phyloP scores from a whole-genome alignment of 2,329 filamentous ascomycete genomes.

The Alternaria longipes region DNA sequence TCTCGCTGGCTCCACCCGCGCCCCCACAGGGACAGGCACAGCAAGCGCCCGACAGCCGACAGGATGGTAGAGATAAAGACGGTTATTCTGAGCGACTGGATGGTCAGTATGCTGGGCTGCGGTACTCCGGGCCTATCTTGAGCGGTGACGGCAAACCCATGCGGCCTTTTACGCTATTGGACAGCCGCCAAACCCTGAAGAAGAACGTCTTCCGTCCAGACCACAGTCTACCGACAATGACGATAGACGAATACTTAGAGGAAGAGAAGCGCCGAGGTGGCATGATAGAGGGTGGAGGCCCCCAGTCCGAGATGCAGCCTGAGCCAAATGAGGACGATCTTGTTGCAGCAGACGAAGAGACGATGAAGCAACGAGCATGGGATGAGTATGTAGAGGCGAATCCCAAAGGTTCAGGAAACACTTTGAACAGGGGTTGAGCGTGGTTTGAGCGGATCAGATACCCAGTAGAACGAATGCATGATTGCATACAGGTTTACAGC shows the following conservation, averaged over 20 bases:
- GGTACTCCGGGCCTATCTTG: conserved; percentile 74
- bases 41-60: conserved; percentile 55
- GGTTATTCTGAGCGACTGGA: conserved; percentile 80
- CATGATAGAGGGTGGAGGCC: conserved; percentile 90
- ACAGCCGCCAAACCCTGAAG: conserved; percentile 76
- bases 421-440: conserved; percentile 74
- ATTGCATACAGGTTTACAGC: conserved; percentile 8
- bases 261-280: conserved; percentile 86
- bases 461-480: conserved; percentile 7
- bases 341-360: conserved; percentile 87
- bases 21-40: conserved; percentile 53
- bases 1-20: conserved; percentile 74
- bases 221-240: conserved; percentile 96
- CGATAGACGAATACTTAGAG: conserved; percentile 95
- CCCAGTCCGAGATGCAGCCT: conserved; percentile 71
- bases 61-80: conserved; percentile 59
- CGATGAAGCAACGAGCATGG: conserved; percentile 92
- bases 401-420: conserved; percentile 83
- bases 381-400: conserved; percentile 94
- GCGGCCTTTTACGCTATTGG: conserved; percentile 87
- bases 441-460: conserved; percentile 19
- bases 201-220: conserved; percentile 87
- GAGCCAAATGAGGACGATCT: conserved; percentile 89
- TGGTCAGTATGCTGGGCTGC: conserved; percentile 53
- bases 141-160: conserved; percentile 83